phyloP scores from a whole-genome alignment of 129 eudicot genomes.

The Pseudognaphalium luteoalbum region DNA sequence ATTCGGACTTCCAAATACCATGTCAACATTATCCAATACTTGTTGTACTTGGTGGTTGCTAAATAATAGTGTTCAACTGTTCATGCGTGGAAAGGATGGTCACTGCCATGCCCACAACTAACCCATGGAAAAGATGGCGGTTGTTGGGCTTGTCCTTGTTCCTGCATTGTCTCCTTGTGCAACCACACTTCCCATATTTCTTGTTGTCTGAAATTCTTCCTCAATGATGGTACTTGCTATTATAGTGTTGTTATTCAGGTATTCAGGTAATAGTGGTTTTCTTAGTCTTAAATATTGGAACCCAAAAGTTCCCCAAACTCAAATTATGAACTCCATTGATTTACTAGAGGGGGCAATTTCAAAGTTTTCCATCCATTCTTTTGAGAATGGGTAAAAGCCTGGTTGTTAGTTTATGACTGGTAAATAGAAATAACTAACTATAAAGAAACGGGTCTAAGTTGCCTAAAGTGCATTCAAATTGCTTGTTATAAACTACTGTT shows the following conservation, averaged over 20 bases:
- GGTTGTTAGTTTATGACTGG: neutral
- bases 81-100: conserved; percentile 84
- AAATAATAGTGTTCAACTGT: conserved; percentile 67
- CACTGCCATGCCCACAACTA: conserved; percentile 88
- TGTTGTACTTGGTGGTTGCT: conserved; percentile 86
- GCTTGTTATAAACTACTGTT: neutral
- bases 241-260: conserved; percentile 94
- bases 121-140: conserved; percentile 99
- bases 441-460: neutral
- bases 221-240: conserved; percentile 97
- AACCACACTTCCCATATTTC: conserved; percentile 97
- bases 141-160: conserved; percentile 95
- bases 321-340: neutral
- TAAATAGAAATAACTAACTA: neutral
- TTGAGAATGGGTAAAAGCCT: too few relatives aligned
- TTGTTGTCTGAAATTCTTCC: conserved; percentile 95
- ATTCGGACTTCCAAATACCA: too few relatives aligned
- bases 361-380: neutral
- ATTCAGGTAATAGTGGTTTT: conserved; percentile 17
- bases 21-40: neutral
- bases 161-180: conserved; percentile 99
- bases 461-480: neutral
- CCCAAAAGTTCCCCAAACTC: neutral
- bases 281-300: conserved; percentile 7
- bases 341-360: neutral